A percentile compares a stretch with the other conserved stretches of the same genome.
Conservation (phyloP, 176 grass and related monocot species). For the Bolboschoenus planiculmis region DNA sequence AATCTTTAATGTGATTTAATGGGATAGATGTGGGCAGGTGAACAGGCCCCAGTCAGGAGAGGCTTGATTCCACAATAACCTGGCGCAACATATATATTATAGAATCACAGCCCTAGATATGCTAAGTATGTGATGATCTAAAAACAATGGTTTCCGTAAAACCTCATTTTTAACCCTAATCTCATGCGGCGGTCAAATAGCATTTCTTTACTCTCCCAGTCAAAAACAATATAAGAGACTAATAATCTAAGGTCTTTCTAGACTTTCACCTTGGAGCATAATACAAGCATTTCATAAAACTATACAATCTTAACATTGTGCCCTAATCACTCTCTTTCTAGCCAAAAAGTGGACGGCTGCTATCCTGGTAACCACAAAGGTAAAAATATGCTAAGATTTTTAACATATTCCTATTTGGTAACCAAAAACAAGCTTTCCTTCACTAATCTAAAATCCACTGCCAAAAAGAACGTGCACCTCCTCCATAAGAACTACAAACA, state of each 20-base stretch:
- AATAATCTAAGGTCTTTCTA: background rate
- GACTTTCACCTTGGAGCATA: background rate
- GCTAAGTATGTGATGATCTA: background rate
- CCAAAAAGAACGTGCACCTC: background rate
- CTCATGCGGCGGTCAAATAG: background rate
- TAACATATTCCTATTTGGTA: background rate
- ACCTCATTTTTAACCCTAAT: conserved; percentile 12
- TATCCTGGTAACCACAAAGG: background rate
- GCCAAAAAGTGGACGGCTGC: background rate
- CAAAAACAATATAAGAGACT: background rate
- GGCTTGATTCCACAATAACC: background rate
- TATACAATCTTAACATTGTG: background rate
- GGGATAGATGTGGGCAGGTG: background rate
- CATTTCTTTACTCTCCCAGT: background rate
- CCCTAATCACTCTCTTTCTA: background rate
- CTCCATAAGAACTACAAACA: conserved; percentile 1
- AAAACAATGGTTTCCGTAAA: background rate
- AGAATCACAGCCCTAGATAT: background rate
- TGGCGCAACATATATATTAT: background rate
- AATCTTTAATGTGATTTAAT: background rate
- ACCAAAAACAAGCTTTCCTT: conserved; percentile 7
- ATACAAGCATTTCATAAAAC: background rate
- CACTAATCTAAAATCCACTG: background rate
- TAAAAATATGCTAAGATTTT: background rate
- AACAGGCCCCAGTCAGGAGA: background rate